Percentiles rank a stretch among this genome's conserved stretches.
Conservation (phyloP, 805 yeast species). For the Candida sithepensis region DNA sequence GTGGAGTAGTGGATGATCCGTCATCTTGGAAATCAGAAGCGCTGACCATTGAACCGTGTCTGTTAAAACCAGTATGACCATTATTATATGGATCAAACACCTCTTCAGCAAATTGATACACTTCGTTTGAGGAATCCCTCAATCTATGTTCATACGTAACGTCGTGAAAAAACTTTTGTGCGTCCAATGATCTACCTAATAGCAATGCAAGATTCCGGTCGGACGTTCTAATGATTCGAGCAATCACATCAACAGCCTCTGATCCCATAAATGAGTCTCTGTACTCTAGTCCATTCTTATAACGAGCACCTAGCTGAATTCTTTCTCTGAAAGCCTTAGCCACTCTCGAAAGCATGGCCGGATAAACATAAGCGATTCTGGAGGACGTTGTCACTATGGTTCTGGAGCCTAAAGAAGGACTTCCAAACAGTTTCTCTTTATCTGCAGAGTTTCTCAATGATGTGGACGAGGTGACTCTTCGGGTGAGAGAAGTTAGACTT, state of each 20-base stretch:
- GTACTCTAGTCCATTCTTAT: slow-evolving; percentile 87
- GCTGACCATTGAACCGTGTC: slow-evolving; percentile 28
- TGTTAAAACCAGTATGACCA: slow-evolving; percentile 13
- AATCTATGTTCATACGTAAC: slow-evolving; percentile 92
- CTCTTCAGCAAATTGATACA: slow-evolving; percentile 74
- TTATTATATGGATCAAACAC: slow-evolving; percentile 30
- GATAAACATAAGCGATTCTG: slow-evolving; percentile 72
- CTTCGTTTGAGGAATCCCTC: slow-evolving; percentile 82
- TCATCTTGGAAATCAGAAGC: slow-evolving; percentile 20
- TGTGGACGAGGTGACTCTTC: slow-evolving; percentile 34
- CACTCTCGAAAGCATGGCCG: slow-evolving; percentile 83
- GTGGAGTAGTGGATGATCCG: slow-evolving; percentile 9
- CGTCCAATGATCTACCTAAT: slow-evolving; percentile 88
- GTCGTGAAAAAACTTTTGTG: slow-evolving; percentile 91
- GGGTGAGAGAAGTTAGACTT: slow-evolving; percentile 41
- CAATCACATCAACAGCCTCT: slow-evolving; percentile 89
- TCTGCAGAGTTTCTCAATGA: slow-evolving; percentile 30
- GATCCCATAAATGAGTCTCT: slow-evolving; percentile 92
- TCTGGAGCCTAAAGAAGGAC: slow-evolving; percentile 34
- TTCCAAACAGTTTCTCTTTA: slow-evolving; percentile 26
- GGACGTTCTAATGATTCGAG: slow-evolving; percentile 79
- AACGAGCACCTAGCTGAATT: slow-evolving; percentile 68
- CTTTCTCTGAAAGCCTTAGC: slow-evolving; percentile 73
- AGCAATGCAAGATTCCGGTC: slow-evolving; percentile 88
- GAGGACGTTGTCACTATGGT: slow-evolving; percentile 47